Base-by-base conservation (phyloP, 768 basidiomycete species). In the Mycena chlorophos region DNA sequence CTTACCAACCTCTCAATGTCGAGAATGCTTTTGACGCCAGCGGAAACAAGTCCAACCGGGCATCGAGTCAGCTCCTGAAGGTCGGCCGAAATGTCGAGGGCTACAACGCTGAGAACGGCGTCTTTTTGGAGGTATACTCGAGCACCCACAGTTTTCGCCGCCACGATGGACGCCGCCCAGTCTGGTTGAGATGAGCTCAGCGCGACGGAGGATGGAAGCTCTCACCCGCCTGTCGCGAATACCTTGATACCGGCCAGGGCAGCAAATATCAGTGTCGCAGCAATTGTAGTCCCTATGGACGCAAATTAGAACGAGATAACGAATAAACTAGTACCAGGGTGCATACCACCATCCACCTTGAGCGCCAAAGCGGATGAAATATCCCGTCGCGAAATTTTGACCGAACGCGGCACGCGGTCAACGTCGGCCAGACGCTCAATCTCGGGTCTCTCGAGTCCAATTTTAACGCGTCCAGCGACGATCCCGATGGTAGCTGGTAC, bases 61-160 rank as follows among this genome's bases (percentile, higher is more conserved):
- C 92, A 96, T 19, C 91, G 81, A 20, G 89, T 78, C 29, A 99
- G 81, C 68, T 98, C 94, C 8, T 87, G 86, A 16, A 99, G 77
- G 68, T 99, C 96, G 16, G 96, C 94, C 16, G 96, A 98, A 26
- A 99, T 76, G 65, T 99, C 96, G 84, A 98, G 85, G 17, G 91
- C 93, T 97, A 62, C 20, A 43, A 26, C 22, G 26, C 14, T 58
- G n/a, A 54, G 17, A 48, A 23, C 56, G 14, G 54, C 26, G 37
- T 23, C 26, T n/a, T n/a, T n/a, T n/a, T n/a, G n/a, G 22, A 52
- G 49, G 8, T 12, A 4, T 25, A 20, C 45, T 22, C 27, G 13
- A 19, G n/a, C 17, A 65, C 69, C 52, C 54, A 80, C 79, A 74
- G 27, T 67, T 73, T 61, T 77, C 73, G 53, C 69, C 76, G 26